Evolutionary conservation across 305 asterid species (phyloP), one percentile per base, ranked within the genome.

Genomic region (Euphrasia arctica): DNA sequence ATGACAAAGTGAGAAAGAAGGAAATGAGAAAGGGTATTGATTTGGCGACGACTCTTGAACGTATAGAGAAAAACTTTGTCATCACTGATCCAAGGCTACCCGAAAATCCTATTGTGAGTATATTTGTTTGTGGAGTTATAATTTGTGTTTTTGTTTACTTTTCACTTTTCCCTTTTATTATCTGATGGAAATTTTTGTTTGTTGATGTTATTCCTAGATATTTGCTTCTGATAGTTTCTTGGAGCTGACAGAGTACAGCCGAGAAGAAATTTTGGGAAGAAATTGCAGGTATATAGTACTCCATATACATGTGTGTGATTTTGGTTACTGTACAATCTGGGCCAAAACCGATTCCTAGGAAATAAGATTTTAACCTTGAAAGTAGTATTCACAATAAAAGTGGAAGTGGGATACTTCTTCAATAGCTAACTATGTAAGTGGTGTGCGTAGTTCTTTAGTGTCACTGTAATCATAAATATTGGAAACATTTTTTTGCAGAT

Each of bases 21-120:
- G 97, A 93, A 67, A 93, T 90, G 97, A 88, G 99, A 55, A 93
- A 93, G 86, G 99, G 99, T 82, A 86, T 93, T 60, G 99, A 93
- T 79, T 83, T 93, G 72, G 99, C 99, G 27, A 93, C 99, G 4
- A 93, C 99, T 3, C 95, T 93, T 4, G 99, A 93, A 74, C 96
- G 99, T 78, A 93, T 93, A 0, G 99, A 93, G 92, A 93, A 93
- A 72, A 93, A 93, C 65, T 93, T 90, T 42, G 99, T 93, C 68
- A 85, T 93, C 61, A 93, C 99, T 69, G 99, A 93, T 85, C 99
- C 99, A 28, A 84, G 99, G 76, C 73, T 93, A 58, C 97, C 97
- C 10, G 97, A 93, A 67, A 93, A 93, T 78, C 99, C 99, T 63
- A 93, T 93, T 70, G 99, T 93, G 76, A 82, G 98, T 68, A 41